Conservation (phyloP, 345 rosid species). For the Euphorbia lathyris region DNA sequence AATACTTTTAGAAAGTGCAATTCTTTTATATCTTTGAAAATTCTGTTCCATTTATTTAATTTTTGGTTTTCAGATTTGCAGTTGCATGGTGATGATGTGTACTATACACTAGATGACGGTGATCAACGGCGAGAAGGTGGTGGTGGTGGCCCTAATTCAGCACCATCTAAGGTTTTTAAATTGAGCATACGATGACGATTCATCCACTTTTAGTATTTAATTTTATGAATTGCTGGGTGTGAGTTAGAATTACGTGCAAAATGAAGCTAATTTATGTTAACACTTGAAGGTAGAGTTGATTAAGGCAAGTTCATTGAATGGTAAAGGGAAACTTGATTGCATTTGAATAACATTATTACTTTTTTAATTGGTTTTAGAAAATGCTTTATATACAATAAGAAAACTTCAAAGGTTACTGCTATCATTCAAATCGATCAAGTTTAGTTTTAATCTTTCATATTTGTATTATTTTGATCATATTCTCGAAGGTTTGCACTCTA, state of each 20-base stretch:
- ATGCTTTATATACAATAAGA: no score
- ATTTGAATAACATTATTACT: neutral
- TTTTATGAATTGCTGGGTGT: neutral
- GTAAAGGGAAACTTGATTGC: neutral
- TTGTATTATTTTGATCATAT: no score
- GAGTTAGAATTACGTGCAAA: neutral
- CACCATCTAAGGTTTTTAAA: conserved; percentile 45
- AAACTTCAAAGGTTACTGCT: no score
- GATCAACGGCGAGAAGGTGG: conserved; percentile 49
- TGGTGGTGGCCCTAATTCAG: conserved; percentile 27
- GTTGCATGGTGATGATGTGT: conserved; percentile 82
- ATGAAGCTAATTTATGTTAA: neutral
- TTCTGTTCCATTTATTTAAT: neutral
- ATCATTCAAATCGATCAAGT: no score
- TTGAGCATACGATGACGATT: neutral
- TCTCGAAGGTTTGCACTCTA: neutral
- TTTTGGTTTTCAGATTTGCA: conserved; percentile 55
- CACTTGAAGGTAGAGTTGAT: neutral
- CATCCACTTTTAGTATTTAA: neutral
- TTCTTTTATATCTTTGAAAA: neutral
- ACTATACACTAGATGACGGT: conserved; percentile 67
- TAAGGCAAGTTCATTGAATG: neutral
- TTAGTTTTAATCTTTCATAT: no score
- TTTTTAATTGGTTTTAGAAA: no score
- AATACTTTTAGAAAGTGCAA: neutral